Evolutionary conservation across 2,329 filamentous ascomycete species (phyloP).

Genomic region (Elsinoe perseae): DNA sequence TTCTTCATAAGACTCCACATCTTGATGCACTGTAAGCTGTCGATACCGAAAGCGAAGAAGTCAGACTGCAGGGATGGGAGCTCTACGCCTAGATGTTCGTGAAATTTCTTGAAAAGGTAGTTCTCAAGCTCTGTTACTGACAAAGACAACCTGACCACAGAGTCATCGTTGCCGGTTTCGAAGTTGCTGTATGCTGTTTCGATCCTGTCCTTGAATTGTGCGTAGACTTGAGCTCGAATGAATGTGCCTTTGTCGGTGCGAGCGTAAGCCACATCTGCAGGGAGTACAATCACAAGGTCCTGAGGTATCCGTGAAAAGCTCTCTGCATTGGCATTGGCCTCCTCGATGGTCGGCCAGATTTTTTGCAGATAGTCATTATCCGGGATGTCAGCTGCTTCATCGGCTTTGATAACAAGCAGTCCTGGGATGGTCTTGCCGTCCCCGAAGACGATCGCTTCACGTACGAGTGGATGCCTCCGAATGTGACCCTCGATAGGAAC

Average conservation of each 20-base stretch:
- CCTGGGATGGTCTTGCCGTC: slow-evolving; percentile 47
- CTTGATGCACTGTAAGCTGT: slow-evolving; percentile 52
- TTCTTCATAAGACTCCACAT: slow-evolving; percentile 47
- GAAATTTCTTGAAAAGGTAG: slow-evolving; percentile 29
- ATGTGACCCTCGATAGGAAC: slow-evolving; percentile 48
- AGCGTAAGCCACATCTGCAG: slow-evolving; percentile 40
- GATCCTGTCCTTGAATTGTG: slow-evolving; percentile 42
- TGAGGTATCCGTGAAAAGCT: slow-evolving; percentile 47
- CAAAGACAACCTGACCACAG: slow-evolving; percentile 20
- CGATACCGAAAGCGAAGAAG: slow-evolving; percentile 52
- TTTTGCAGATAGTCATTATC: slow-evolving; percentile 41
- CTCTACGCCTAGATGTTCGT: slow-evolving; percentile 22
- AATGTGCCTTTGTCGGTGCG: slow-evolving; percentile 52
- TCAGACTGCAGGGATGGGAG: slow-evolving; percentile 35
- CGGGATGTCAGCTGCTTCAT: slow-evolving; percentile 36
- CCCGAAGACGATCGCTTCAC: slow-evolving; percentile 53
- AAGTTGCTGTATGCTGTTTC: slow-evolving; percentile 37
- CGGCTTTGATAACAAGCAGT: slow-evolving; percentile 44
- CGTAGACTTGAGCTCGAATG: slow-evolving; percentile 46
- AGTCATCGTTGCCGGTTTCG: slow-evolving; percentile 19
- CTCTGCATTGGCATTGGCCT: slow-evolving; percentile 44
- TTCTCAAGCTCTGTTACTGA: slow-evolving; percentile 29
- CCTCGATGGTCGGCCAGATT: slow-evolving; percentile 45
- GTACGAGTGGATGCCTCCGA: slow-evolving; percentile 45
- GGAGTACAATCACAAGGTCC: slow-evolving; percentile 47